Conservation (phyloP, 768 basidiomycete genomes). For the Podaxis mareebaensis region DNA sequence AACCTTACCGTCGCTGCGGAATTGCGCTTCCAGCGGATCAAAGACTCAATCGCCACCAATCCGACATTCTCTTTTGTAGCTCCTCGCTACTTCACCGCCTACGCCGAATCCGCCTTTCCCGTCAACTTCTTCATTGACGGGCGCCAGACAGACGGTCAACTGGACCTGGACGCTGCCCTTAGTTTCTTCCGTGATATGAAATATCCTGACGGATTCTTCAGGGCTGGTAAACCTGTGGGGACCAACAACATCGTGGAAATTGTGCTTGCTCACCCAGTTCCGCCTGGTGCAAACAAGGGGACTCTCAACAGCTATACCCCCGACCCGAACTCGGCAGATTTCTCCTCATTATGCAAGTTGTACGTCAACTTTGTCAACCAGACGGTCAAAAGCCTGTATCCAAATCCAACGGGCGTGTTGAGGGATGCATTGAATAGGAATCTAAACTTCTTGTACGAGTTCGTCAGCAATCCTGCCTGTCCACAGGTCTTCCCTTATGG, state of each 20-base stretch:
- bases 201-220: slow-evolving; percentile 9
- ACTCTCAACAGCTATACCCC: slow-evolving; percentile 7
- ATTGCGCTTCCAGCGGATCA: slow-evolving; percentile 6
- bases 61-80: slow-evolving; percentile 12
- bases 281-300: slow-evolving; percentile 1
- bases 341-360: not conserved
- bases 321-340: not conserved
- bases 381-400: slow-evolving; percentile 6
- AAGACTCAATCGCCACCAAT: slow-evolving; percentile 2
- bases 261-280: slow-evolving; percentile 3
- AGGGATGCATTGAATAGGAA: slow-evolving; percentile 1
- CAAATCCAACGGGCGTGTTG: slow-evolving; percentile 6
- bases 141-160: slow-evolving; percentile 12
- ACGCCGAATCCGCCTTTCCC: slow-evolving; percentile 15
- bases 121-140: slow-evolving; percentile 15
- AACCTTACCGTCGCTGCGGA: slow-evolving; percentile 18
- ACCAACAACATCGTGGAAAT: not conserved
- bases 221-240: not conserved
- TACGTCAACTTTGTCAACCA: slow-evolving; percentile 6
- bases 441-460: slow-evolving; percentile 4
- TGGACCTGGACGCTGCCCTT: not conserved
- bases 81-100: slow-evolving; percentile 16
- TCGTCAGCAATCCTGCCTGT: not conserved
- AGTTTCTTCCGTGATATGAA: slow-evolving; percentile 11
- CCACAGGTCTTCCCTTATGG: slow-evolving; percentile 14